A percentile compares a stretch with the other conserved stretches of the same genome.
phyloP scores from a whole-genome alignment of 176 grass and related monocot species.

The Musa schizocarpa region DNA sequence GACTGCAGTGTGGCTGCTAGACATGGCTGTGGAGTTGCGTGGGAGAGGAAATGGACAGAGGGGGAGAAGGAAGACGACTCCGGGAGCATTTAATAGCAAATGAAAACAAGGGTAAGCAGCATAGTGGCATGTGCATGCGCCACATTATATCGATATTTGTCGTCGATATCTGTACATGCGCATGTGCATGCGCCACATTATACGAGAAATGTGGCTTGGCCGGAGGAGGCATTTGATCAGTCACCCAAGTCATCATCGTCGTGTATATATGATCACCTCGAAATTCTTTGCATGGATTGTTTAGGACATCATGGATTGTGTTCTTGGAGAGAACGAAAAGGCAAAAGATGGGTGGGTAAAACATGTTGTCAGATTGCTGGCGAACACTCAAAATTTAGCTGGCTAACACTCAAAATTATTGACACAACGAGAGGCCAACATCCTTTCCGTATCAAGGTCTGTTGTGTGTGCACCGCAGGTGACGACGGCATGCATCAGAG shows the following conservation, averaged over 20 bases:
- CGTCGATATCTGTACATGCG: neutral
- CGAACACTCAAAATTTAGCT: neutral
- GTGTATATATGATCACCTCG: no score
- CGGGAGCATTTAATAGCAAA: constrained; percentile 19
- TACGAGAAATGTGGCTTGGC: neutral
- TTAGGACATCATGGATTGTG: neutral
- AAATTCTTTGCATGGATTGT: neutral
- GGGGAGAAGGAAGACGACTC: constrained; percentile 9
- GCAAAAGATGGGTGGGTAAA: neutral
- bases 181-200: neutral
- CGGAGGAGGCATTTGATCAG: no score
- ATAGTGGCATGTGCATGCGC: neutral
- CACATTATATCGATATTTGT: no score
- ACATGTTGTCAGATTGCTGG: neutral
- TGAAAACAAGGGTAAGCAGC: neutral
- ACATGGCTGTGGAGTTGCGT: constrained; percentile 12
- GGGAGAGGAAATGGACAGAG: constrained; percentile 9
- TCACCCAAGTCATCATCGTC: no score
- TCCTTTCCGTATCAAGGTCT: neutral
- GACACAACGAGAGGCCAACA: neutral
- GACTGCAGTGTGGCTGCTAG: constrained; percentile 24
- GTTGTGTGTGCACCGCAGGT: neutral
- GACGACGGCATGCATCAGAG: no score
- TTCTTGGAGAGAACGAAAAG: no score
- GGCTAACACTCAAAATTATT: neutral